Conservation (phyloP, 108 stramenopile species). For the Craspedostauros australis region DNA sequence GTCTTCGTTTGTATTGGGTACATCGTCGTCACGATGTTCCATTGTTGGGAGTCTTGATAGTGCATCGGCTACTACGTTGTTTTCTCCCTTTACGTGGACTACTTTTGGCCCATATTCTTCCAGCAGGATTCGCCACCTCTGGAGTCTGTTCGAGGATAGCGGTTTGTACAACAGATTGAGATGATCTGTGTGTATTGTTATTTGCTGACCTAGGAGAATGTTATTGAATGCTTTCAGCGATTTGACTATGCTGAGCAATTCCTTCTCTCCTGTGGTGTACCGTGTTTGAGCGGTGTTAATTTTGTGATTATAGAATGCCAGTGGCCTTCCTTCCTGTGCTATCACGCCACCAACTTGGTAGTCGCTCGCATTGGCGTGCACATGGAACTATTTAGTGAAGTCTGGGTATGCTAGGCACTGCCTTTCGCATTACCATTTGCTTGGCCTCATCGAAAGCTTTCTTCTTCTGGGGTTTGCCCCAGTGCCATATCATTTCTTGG, state of each 20-base stretch:
- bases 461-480: slow-evolving; percentile 23
- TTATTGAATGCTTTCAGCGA: slow-evolving; percentile 36
- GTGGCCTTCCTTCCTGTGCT: slow-evolving; percentile 26
- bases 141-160: too few species aligned
- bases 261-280: slow-evolving; percentile 30
- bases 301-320: slow-evolving; percentile 38
- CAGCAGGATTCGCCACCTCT: too few species aligned
- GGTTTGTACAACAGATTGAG: too few species aligned
- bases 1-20: too few species aligned
- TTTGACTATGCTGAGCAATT: slow-evolving; percentile 45
- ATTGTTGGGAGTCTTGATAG: too few species aligned
- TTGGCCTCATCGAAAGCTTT: slow-evolving; percentile 44
- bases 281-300: slow-evolving; percentile 22
- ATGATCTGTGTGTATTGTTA: too few species aligned
- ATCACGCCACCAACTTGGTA: slow-evolving; percentile 36
- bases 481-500: slow-evolving; percentile 20
- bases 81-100: too few species aligned
- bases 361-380: slow-evolving; percentile 29
- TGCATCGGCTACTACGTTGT: too few species aligned
- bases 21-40: too few species aligned
- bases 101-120: too few species aligned
- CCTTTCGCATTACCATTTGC: slow-evolving; percentile 19
- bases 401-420: slow-evolving; percentile 38
- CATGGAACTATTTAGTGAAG: slow-evolving; percentile 18
- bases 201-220: slow-evolving; percentile 41